A percentile compares a stretch with the other conserved stretches of the same genome.
These are phyloP conservation scores for Isatis tinctoria DNA, from an alignment of 345 rosid genomes.

Conservation along the genomic window DNA sequence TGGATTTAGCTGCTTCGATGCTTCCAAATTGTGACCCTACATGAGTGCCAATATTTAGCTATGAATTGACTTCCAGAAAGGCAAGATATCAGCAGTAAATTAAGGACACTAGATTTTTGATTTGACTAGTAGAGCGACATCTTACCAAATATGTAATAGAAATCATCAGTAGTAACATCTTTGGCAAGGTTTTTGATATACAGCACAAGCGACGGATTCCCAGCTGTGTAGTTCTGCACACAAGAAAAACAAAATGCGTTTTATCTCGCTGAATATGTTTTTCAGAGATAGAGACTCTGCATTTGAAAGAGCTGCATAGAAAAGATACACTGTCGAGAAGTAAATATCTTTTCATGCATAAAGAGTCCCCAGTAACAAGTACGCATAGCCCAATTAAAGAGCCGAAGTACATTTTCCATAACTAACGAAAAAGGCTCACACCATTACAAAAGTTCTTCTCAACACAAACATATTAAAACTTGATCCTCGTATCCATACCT, in stretches of 20 bases:
- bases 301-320: constrained; percentile 3
- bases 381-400: neutral
- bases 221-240: constrained; percentile 82
- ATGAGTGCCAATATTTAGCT: constrained; percentile 19
- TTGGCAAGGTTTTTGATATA: constrained; percentile 91
- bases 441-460: constrained; percentile 3
- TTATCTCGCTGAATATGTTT: neutral
- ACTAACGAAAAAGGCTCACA: constrained; percentile 6
- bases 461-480: neutral
- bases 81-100: neutral
- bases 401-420: neutral
- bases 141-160: constrained; percentile 84
- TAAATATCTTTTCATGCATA: neutral
- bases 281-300: neutral
- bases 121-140: neutral
- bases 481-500: constrained; percentile 44
- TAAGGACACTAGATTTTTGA: neutral
- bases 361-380: neutral
- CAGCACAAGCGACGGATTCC: constrained; percentile 75
- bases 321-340: neutral
- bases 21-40: constrained; percentile 89
- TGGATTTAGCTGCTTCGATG: constrained; percentile 58
- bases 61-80: neutral
- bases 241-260: neutral
- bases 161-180: constrained; percentile 72